These are phyloP conservation scores for Botrytis cinerea DNA, from an alignment of 2,329 filamentous ascomycete genomes.

Conservation along the genomic window DNA sequence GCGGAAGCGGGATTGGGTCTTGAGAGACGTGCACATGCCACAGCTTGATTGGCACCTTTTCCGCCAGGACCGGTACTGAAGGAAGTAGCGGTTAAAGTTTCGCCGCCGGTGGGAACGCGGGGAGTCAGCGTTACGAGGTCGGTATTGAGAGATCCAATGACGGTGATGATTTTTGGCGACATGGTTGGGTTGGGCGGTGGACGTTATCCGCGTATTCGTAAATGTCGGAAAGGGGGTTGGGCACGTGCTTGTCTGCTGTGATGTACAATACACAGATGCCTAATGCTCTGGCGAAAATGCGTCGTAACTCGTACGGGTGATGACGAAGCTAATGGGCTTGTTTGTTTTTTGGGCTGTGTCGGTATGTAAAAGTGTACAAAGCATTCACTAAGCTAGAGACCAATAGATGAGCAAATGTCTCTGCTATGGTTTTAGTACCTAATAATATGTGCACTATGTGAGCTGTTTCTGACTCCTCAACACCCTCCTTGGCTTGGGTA, in stretches of 20 bases:
- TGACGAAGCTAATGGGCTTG: slow-evolving; percentile 15
- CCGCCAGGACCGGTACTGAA: slow-evolving; percentile 84
- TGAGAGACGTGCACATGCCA: slow-evolving; percentile 82
- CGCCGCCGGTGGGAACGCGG: slow-evolving; percentile 79
- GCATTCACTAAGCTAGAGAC: not conserved
- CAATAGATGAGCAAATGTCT: slow-evolving; percentile 8
- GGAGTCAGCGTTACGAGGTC: slow-evolving; percentile 88
- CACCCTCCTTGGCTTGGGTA: slow-evolving; percentile 12
- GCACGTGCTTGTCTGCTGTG: slow-evolving; percentile 17
- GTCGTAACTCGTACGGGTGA: slow-evolving; percentile 25
- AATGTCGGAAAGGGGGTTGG: slow-evolving; percentile 14
- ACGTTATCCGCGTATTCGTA: slow-evolving; percentile 10
- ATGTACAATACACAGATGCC: slow-evolving; percentile 16
- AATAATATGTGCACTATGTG: not conserved
- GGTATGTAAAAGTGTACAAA: not conserved
- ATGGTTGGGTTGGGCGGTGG: slow-evolving; percentile 26
- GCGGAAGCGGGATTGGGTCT: slow-evolving; percentile 48
- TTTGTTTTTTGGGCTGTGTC: not conserved
- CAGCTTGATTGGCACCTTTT: slow-evolving; percentile 95
- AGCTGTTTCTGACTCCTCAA: slow-evolving; percentile 1
- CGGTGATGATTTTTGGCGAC: slow-evolving; percentile 58
- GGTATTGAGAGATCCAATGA: slow-evolving; percentile 92
- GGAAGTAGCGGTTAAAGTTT: slow-evolving; percentile 78
- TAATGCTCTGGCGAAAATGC: slow-evolving; percentile 15
- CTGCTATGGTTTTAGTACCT: not conserved